phyloP scores from a whole-genome alignment of 345 rosid genomes.

The Noccaea bulbosa region DNA sequence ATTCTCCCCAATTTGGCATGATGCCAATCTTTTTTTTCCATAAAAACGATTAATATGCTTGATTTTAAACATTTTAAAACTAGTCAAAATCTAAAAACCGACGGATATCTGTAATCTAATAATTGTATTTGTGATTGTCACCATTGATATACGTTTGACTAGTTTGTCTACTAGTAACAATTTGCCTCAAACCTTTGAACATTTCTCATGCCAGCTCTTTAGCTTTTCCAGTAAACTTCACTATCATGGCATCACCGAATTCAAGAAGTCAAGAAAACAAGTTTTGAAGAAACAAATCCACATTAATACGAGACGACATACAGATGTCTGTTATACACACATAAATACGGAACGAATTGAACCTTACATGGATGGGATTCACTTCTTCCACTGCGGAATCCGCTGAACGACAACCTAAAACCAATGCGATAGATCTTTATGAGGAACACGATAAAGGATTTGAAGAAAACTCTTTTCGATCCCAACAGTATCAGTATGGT shows the following conservation, averaged over 20 bases:
- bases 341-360: background rate
- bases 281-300: too few species aligned
- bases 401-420: slow-evolving; percentile 79
- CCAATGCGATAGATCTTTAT: slow-evolving; percentile 10
- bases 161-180: too few species aligned
- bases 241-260: too few species aligned
- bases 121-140: background rate
- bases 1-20: background rate
- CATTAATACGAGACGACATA: too few species aligned
- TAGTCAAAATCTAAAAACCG: background rate
- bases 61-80: too few species aligned
- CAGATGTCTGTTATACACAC: too few species aligned
- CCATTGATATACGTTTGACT: too few species aligned
- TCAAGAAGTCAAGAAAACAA: too few species aligned
- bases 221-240: too few species aligned
- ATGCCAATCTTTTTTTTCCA: background rate
- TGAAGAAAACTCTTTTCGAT: background rate
- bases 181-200: too few species aligned
- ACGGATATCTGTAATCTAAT: background rate
- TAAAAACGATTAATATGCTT: background rate
- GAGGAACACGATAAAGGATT: slow-evolving; percentile 13
- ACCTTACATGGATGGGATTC: slow-evolving; percentile 23
- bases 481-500: background rate
- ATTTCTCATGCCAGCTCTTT: too few species aligned
- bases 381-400: slow-evolving; percentile 93